Evolutionary conservation across 257 asterid genomes (phyloP), one percentile per base, ranked within the genome.

Genomic region (Salvia splendens): DNA sequence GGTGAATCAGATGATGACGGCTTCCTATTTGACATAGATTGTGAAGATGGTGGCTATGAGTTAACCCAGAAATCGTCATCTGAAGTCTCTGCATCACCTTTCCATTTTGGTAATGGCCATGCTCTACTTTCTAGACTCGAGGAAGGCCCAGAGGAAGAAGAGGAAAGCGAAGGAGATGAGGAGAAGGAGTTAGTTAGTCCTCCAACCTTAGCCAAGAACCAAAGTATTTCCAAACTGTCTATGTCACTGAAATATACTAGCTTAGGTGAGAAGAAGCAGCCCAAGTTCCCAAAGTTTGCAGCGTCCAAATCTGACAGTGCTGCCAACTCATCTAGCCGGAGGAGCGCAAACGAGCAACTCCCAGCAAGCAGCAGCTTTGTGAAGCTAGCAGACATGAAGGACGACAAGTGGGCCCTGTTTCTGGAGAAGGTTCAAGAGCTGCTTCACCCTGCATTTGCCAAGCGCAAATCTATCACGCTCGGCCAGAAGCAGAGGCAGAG

Each of bases 261-360:
- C 78, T 67, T 88, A 40, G 95, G 86, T 7, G 95, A 85, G 69
- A 87, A 79, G 76, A 85, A 74, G 65, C 87, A 67, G 61, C 89
- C 69, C 61, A 86, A 85, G 71, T 78, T 77, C 66, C 69, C 83
- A 8, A 85, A 78, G 12, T 64, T 85, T 12, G 52, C 79, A 1
- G 88, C 89, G 35, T 20, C 83, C 8, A 83, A 83, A 68, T 83
- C 83, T 5, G 86, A 77, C 47, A 70, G 74, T 70, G 77, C 75
- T 69, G 61, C 81, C 7, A 81, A 75, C 61, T 83, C 95, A 9
- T 90, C 96, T 10, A 89, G 89, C 17, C 92, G 83, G 69, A 79
- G 96, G 71, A 93, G 99, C 42, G 99, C 97, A 12, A 88, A 85
- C n/a, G 99, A 88, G 73, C 99, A 91, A 83, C 92, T 94, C 41